These are phyloP conservation scores for Gnomoniopsis smithogilvyi DNA, from an alignment of 2,329 filamentous ascomycete species.

Conservation along the genomic window DNA sequence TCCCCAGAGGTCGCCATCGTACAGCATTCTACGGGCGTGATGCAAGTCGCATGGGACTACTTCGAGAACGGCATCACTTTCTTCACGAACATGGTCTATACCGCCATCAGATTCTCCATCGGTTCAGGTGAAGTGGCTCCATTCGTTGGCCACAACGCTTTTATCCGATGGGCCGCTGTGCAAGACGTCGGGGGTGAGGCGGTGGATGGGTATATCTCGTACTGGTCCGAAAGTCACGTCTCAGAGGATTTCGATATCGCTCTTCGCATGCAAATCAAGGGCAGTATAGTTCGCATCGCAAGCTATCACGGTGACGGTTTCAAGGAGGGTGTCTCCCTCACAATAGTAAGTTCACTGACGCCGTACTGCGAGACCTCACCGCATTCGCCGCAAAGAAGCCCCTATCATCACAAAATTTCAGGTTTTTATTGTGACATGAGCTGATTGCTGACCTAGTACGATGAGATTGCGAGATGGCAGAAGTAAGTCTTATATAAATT, in stretches of 20 bases:
- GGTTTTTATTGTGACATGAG: too few relatives aligned
- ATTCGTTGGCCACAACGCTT: conserved; percentile 76
- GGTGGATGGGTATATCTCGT: conserved; percentile 51
- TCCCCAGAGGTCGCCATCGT: conserved; percentile 68
- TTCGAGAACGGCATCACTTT: conserved; percentile 76
- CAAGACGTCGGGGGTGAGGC: conserved; percentile 38
- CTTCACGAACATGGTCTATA: conserved; percentile 77
- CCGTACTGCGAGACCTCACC: too few relatives aligned
- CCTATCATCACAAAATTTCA: too few relatives aligned
- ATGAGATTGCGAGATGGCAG: conserved; percentile 69
- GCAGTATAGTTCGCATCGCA: conserved; percentile 65
- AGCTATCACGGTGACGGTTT: conserved; percentile 68
- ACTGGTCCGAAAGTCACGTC: conserved; percentile 73
- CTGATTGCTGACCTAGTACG: conserved; percentile 39
- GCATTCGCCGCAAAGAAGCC: too few relatives aligned
- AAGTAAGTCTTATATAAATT: conserved; percentile 37
- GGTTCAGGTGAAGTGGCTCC: conserved; percentile 69
- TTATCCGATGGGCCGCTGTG: conserved; percentile 60
- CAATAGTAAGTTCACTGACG: conserved; percentile 36
- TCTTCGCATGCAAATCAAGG: conserved; percentile 65
- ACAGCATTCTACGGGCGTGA: conserved; percentile 70
- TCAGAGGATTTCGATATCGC: conserved; percentile 78
- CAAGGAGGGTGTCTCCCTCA: conserved; percentile 70
- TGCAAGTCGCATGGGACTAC: conserved; percentile 69
- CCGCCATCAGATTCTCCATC: conserved; percentile 67